A percentile compares a stretch with the other conserved stretches of the same genome.
These are phyloP conservation scores for Colletotrichum cordylinicola DNA, from an alignment of 2,329 filamentous ascomycete genomes.

Conservation along the genomic window DNA sequence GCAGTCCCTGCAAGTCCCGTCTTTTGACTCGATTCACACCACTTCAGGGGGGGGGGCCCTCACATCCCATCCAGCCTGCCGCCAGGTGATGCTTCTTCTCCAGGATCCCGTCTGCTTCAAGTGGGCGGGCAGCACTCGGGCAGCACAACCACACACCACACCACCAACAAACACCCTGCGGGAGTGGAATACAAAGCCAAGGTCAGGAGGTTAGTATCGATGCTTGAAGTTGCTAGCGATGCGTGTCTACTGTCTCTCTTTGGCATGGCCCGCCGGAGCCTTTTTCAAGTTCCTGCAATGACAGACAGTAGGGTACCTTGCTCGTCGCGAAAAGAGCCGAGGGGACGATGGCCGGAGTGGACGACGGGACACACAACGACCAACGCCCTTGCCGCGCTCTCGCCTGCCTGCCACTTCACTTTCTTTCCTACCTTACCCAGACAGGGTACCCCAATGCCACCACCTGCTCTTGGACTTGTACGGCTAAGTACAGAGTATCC, in stretches of 20 bases:
- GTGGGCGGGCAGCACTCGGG: neutral
- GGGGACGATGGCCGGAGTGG: neutral
- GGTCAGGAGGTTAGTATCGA: neutral
- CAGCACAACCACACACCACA: neutral
- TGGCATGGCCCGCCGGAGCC: no score
- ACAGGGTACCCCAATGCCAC: neutral
- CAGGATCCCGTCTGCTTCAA: neutral
- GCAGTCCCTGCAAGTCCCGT: slow-evolving; percentile 8
- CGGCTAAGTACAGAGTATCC: neutral
- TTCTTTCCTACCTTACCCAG: neutral
- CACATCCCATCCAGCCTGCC: slow-evolving; percentile 3
- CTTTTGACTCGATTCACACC: slow-evolving; percentile 16
- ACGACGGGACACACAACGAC: neutral
- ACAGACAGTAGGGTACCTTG: neutral
- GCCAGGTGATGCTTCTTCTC: slow-evolving; percentile 23
- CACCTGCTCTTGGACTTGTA: neutral
- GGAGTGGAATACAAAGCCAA: neutral
- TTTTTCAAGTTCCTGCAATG: neutral
- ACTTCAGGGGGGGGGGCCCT: neutral
- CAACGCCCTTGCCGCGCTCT: slow-evolving; percentile 6
- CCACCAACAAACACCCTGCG: neutral
- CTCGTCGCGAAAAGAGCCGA: neutral
- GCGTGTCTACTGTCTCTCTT: neutral
- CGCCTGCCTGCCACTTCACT: neutral
- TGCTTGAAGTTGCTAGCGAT: no score